Evolutionary conservation across 2,329 filamentous ascomycete genomes (phyloP).

Genomic region (Colletotrichum filicis): DNA sequence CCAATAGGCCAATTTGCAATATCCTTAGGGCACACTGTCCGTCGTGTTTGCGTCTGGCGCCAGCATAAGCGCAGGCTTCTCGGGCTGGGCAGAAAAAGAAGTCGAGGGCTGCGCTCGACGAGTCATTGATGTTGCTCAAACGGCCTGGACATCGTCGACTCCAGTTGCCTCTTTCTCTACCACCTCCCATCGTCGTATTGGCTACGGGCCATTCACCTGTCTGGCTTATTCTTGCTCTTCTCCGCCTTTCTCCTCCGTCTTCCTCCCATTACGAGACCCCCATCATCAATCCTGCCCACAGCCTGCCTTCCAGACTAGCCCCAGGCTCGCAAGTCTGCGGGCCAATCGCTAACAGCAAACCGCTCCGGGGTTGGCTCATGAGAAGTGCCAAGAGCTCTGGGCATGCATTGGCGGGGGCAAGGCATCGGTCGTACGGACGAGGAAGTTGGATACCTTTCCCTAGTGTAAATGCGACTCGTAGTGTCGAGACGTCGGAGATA

Average conservation of each 20-base stretch:
- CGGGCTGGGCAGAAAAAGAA: neutral
- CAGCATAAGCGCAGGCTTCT: neutral
- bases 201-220: neutral
- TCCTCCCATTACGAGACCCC: neutral
- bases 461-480: conserved; percentile 1
- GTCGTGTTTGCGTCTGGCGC: neutral
- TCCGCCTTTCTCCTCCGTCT: too few relatives aligned
- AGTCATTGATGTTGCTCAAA: conserved; percentile 21
- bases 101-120: neutral
- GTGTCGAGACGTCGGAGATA: neutral
- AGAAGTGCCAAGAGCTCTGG: conserved; percentile 28
- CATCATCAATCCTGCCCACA: neutral
- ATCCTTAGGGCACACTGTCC: neutral
- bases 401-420: conserved; percentile 17
- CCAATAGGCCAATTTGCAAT: neutral
- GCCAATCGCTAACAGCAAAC: conserved; percentile 16
- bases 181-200: neutral
- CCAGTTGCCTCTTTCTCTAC: neutral
- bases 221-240: neutral
- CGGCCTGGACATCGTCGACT: neutral
- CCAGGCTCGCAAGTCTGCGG: conserved; percentile 11
- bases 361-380: neutral
- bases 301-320: neutral
- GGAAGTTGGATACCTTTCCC: neutral
- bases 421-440: conserved; percentile 18